Percentiles rank a stretch among this genome's conserved stretches.
phyloP scores from a whole-genome alignment of 192 early-diverging fungal genomes.

The Podila minutissima region DNA sequence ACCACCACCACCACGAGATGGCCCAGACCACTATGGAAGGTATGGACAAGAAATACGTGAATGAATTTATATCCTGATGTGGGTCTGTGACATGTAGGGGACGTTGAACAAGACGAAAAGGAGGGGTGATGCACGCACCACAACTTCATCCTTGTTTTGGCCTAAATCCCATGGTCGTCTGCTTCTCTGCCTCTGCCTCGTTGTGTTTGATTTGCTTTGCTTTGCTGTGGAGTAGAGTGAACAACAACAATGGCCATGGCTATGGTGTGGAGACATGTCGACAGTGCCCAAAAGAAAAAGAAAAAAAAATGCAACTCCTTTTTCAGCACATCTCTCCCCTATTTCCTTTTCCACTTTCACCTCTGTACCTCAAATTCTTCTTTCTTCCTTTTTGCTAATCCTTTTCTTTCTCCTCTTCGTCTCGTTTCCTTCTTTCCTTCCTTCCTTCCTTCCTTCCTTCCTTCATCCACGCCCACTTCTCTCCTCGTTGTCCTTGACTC shows the following conservation, averaged over 20 bases:
- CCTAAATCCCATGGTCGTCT: too few relatives aligned
- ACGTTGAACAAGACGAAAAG: too few relatives aligned
- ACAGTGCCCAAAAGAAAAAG: too few relatives aligned
- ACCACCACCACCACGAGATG: constrained; percentile 13
- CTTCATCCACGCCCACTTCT: constrained; percentile 7
- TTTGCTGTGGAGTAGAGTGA: too few relatives aligned
- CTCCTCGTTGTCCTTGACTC: neutral
- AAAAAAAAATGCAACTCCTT: neutral
- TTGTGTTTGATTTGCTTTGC: neutral
- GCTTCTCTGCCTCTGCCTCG: neutral
- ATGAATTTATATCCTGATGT: too few relatives aligned
- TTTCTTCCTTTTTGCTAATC: neutral
- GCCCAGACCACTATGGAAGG: constrained; percentile 3
- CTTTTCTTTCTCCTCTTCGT: neutral
- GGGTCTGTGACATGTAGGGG: too few relatives aligned
- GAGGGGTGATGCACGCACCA: too few relatives aligned
- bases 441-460: neutral
- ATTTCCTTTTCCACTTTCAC: neutral
- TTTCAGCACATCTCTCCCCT: neutral
- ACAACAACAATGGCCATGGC: neutral
- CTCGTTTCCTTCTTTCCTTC: neutral
- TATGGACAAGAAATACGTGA: neutral
- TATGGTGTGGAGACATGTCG: too few relatives aligned
- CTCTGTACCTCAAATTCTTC: neutral
- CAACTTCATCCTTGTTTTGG: too few relatives aligned